These are phyloP conservation scores for Penicillium sp. DNA, from an alignment of 2,329 filamentous ascomycete genomes.

Conservation along the genomic window DNA sequence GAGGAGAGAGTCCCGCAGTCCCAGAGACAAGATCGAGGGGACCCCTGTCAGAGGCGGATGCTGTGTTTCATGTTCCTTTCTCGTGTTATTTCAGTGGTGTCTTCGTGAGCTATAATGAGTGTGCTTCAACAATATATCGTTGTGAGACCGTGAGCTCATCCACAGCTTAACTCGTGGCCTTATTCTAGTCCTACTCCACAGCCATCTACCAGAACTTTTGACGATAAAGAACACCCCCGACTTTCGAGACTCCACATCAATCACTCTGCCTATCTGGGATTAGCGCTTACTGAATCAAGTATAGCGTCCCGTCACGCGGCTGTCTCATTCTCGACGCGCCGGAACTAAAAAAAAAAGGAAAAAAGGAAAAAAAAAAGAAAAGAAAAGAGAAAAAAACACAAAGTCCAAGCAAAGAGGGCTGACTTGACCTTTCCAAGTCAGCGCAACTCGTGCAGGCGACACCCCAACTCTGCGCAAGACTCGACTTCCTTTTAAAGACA, in stretches of 20 bases:
- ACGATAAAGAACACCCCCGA: not conserved
- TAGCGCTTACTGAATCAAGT: constrained; percentile 10
- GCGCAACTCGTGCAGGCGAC: constrained; percentile 3
- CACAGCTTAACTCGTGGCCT: not conserved
- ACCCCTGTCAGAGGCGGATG: not conserved
- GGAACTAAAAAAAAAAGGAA: constrained; percentile 11
- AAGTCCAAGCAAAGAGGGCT: constrained; percentile 1
- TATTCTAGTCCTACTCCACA: no score
- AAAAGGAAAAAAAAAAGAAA: constrained; percentile 7
- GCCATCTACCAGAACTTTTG: no score
- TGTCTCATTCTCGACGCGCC: constrained; percentile 13
- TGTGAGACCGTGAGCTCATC: not conserved
- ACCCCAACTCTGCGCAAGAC: not conserved
- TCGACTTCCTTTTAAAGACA: not conserved
- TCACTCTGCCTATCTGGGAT: constrained; percentile 7
- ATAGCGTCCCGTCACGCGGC: constrained; percentile 17
- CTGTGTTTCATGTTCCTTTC: not conserved
- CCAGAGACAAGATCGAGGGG: not conserved
- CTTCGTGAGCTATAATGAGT: not conserved
- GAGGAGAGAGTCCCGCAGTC: not conserved
- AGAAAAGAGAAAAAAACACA: constrained; percentile 8
- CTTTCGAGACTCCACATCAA: not conserved
- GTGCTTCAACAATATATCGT: not conserved
- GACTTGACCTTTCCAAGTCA: not conserved
- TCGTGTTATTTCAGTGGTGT: not conserved